A percentile compares a stretch with the other conserved stretches of the same genome.
These are phyloP conservation scores for Calonectria pteridis DNA, from an alignment of 2,329 filamentous ascomycete genomes.

Conservation along the genomic window DNA sequence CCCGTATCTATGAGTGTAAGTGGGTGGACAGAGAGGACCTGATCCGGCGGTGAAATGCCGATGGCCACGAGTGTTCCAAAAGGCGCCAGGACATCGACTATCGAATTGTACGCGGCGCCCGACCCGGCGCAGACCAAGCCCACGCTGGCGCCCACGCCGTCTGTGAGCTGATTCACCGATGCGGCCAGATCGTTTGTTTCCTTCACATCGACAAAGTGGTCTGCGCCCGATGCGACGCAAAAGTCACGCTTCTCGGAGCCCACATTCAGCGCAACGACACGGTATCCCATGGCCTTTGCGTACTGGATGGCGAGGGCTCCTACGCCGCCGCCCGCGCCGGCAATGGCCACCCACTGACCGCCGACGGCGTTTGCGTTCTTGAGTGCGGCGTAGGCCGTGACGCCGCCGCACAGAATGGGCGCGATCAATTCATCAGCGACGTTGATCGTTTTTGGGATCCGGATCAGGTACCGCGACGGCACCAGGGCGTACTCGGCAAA, in stretches of 20 bases:
- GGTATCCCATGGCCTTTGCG: conserved; percentile 57
- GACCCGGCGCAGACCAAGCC: conserved; percentile 50
- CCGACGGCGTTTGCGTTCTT: conserved; percentile 48
- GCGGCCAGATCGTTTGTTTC: conserved; percentile 19
- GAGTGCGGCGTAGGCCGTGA: conserved; percentile 58
- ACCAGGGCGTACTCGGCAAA: conserved; percentile 55
- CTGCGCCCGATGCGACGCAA: conserved; percentile 48
- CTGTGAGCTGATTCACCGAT: conserved; percentile 17
- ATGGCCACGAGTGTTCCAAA: conserved; percentile 57
- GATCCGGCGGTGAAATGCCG: conserved; percentile 48
- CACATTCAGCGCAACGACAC: conserved; percentile 54
- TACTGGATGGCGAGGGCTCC: conserved; percentile 54
- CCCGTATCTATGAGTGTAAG: conserved; percentile 51
- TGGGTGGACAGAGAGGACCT: conserved; percentile 49
- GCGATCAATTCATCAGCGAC: conserved; percentile 52
- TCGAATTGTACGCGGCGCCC: conserved; percentile 49
- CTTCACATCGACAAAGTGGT: conserved; percentile 53
- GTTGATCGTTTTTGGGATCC: conserved; percentile 41
- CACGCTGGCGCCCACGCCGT: conserved; percentile 36
- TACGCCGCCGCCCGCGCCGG: conserved; percentile 56
- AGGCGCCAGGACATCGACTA: conserved; percentile 40
- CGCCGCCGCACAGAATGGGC: conserved; percentile 57
- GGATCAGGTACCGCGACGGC: conserved; percentile 50
- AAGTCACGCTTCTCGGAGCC: conserved; percentile 47
- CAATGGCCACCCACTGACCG: conserved; percentile 53